Evolutionary conservation across 2,329 filamentous ascomycete genomes (phyloP).

Genomic region (Mariannaea elegans): DNA sequence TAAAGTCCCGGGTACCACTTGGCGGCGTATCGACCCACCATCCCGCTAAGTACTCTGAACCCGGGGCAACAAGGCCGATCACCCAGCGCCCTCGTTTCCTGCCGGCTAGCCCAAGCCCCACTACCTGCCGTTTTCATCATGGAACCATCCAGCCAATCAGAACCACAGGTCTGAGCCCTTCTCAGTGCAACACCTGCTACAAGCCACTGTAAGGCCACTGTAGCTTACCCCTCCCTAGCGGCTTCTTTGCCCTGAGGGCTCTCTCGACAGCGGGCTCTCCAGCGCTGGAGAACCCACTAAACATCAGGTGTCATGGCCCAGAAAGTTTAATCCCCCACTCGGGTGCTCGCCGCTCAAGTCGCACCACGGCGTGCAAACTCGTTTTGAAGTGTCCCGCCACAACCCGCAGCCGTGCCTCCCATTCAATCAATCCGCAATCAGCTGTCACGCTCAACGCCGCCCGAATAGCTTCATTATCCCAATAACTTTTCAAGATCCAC

Average conservation of each 20-base stretch:
- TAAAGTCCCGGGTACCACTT: slow-evolving; percentile 25
- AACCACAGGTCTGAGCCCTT: neutral
- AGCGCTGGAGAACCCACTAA: slow-evolving; percentile 12
- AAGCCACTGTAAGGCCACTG: slow-evolving; percentile 19
- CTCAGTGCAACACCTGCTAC: slow-evolving; percentile 9
- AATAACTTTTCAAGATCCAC: slow-evolving; percentile 29
- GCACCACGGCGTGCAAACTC: slow-evolving; percentile 11
- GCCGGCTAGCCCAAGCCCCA: slow-evolving; percentile 5
- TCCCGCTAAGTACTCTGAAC: slow-evolving; percentile 24
- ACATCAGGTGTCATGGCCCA: slow-evolving; percentile 20
- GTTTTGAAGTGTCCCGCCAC: slow-evolving; percentile 30
- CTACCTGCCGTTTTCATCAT: slow-evolving; percentile 15
- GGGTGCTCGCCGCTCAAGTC: slow-evolving; percentile 26
- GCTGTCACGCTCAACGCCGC: slow-evolving; percentile 11
- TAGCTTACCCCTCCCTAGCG: neutral
- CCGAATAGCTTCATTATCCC: slow-evolving; percentile 36
- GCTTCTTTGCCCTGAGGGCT: neutral
- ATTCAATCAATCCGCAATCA: slow-evolving; percentile 13
- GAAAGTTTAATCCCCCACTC: slow-evolving; percentile 31
- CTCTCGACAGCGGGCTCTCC: neutral
- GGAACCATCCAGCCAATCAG: neutral
- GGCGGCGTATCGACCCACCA: slow-evolving; percentile 7
- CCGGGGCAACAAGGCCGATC: slow-evolving; percentile 23
- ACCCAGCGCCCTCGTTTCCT: slow-evolving; percentile 4
- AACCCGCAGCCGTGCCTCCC: slow-evolving; percentile 17